These are phyloP conservation scores for Annulohypoxylon moriforme DNA, from an alignment of 495 filamentous ascomycete species.

Conservation along the genomic window DNA sequence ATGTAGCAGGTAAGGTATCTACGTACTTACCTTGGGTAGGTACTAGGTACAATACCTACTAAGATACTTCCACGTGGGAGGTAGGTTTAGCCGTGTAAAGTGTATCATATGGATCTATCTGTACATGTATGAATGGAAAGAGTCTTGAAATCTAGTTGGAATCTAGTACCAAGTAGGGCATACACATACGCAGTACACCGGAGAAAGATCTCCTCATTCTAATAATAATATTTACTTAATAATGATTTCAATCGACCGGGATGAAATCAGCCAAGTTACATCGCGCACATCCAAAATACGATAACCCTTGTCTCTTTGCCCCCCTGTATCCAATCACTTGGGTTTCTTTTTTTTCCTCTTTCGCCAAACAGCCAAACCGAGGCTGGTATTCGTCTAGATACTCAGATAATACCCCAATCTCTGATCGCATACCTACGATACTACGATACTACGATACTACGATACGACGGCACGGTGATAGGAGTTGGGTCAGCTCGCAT, in stretches of 20 bases:
- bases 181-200: too few species aligned
- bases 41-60: background rate
- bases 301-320: background rate
- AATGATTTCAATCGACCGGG: constrained; percentile 13
- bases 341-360: background rate
- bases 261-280: background rate
- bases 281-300: background rate
- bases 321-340: constrained; percentile 8
- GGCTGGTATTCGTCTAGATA: background rate
- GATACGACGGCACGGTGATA: background rate
- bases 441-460: background rate
- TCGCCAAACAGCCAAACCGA: background rate
- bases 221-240: constrained; percentile 15
- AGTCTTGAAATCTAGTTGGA: too few species aligned
- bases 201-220: constrained; percentile 16
- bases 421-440: constrained; percentile 1
- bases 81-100: background rate
- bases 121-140: background rate
- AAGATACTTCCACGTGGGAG: background rate
- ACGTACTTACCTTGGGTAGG: too few species aligned
- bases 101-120: background rate
- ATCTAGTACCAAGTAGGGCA: too few species aligned
- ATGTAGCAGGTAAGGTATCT: too few species aligned
- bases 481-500: background rate
- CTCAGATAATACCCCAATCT: background rate